These are phyloP conservation scores for Exophiala xenobiotica DNA, from an alignment of 2,329 filamentous ascomycete species.

Conservation along the genomic window DNA sequence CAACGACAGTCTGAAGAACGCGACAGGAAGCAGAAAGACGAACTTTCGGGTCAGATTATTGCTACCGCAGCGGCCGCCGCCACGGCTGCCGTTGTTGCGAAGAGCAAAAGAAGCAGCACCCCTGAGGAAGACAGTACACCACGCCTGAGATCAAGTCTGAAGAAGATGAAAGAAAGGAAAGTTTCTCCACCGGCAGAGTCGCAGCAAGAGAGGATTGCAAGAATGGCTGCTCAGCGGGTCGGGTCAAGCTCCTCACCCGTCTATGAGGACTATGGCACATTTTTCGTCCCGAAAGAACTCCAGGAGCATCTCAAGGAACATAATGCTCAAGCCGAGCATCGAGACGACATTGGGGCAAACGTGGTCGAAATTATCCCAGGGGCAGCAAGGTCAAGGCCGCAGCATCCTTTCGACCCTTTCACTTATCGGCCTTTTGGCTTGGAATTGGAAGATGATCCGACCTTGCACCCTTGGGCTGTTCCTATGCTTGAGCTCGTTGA, in stretches of 20 bases:
- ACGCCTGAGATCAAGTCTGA: slow-evolving; percentile 33
- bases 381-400: slow-evolving; percentile 5
- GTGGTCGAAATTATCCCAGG: slow-evolving; percentile 30
- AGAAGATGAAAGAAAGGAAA: slow-evolving; percentile 22
- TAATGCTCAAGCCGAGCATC: slow-evolving; percentile 24
- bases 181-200: slow-evolving; percentile 15
- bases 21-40: slow-evolving; percentile 11
- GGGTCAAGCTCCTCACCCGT: slow-evolving; percentile 36
- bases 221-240: slow-evolving; percentile 35
- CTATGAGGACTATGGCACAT: slow-evolving; percentile 45
- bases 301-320: slow-evolving; percentile 42
- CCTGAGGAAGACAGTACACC: slow-evolving; percentile 29
- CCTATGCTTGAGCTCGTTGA: slow-evolving; percentile 58
- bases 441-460: slow-evolving; percentile 26
- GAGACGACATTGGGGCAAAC: slow-evolving; percentile 23
- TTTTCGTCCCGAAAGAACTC: slow-evolving; percentile 43
- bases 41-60: slow-evolving; percentile 48
- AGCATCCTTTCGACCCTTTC: slow-evolving; percentile 25
- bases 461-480: slow-evolving; percentile 44
- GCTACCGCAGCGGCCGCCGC: slow-evolving; percentile 39
- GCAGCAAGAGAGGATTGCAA: slow-evolving; percentile 31
- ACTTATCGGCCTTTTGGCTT: slow-evolving; percentile 29
- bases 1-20: slow-evolving; percentile 20
- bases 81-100: slow-evolving; percentile 14
- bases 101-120: slow-evolving; percentile 26